Base-by-base conservation (phyloP, 352 stramenopile species). In the Pythium utonaiense region DNA sequence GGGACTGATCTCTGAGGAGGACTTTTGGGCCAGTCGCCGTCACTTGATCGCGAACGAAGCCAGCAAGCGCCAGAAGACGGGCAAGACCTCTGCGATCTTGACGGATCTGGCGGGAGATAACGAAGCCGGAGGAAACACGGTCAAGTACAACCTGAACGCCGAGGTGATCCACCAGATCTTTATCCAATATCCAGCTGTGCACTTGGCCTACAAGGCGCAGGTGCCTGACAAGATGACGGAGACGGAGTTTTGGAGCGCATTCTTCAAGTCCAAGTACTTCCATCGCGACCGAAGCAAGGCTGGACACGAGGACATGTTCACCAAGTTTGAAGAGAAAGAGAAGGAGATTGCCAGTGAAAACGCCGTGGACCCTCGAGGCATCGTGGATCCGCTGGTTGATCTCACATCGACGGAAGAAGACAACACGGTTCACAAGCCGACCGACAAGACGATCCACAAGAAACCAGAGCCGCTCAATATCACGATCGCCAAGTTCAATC, bases 111-210 rank as follows among this genome's bases (percentile, higher is more conserved):
- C 79, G 28, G 81, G 78, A 12, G 73, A 93, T 44, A 93, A 85
- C 60, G 83, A 89, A 21, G 64, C 77, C 6, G 70, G 74, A 24
- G 80, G 82, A 12, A 89, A 93, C 36, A 79, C 89, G 25, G 79
- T 95, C 70, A 95, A 95, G 69, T 95, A 95, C 69, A 95, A 95
- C 40, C 68, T 95, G 48, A 95, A 95, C 44, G 83, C 84, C 1
- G 83, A 95, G 25, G 86, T 93, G 45, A 93, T 95, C 63, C 86
- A 95, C 59, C 86, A 95, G 71, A 95, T 95, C 57, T 95, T 95
- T 34, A 88, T 93, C 53, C 86, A 95, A 68, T 95, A 93, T 66
- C 86, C 86, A 40, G 83, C 85, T 2, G 84, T 95, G 57, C 85
- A 95, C 63, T 71, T 90, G 40, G 86, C 86, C 30, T 95, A 95